Conservation (phyloP, 495 filamentous ascomycete species). For the Tuber melanosporum region DNA sequence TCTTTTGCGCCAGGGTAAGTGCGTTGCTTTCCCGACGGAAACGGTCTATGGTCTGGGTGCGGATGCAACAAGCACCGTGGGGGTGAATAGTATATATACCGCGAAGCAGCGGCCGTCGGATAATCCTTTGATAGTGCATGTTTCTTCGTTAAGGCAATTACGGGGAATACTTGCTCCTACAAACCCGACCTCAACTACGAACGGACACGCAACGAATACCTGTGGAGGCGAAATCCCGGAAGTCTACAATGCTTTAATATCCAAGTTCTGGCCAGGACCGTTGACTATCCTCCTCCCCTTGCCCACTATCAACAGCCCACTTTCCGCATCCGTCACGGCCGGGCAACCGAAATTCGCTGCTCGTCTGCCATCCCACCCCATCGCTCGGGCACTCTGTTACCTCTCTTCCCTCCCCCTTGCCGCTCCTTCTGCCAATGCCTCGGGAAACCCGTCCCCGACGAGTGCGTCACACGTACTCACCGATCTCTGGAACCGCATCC, state of each 20-base stretch:
- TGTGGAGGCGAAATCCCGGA: conserved; percentile 55
- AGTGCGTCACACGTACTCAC: conserved; percentile 79
- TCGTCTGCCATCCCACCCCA: conserved; percentile 74
- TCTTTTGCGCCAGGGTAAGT: conserved; percentile 25
- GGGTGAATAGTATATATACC: conserved; percentile 86
- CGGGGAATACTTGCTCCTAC: conserved; percentile 50
- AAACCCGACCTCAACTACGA: conserved; percentile 34
- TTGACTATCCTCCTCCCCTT: conserved; percentile 85
- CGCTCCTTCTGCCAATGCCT: conserved; percentile 92
- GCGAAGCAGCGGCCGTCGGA: conserved; percentile 87
- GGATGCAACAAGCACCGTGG: conserved; percentile 74
- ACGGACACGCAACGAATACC: conserved; percentile 13
- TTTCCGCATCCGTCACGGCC: conserved; percentile 84
- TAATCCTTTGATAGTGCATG: conserved; percentile 91
- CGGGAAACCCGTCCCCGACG: conserved; percentile 84
- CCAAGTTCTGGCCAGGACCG: conserved; percentile 87
- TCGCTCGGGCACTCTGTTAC: conserved; percentile 81
- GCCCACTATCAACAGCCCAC: conserved; percentile 53
- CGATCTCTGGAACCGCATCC: conserved; percentile 78
- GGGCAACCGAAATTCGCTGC: conserved; percentile 76
- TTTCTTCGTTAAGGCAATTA: conserved; percentile 76
- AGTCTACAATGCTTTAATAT: conserved; percentile 76
- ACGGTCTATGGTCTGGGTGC: conserved; percentile 96
- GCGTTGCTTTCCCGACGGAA: conserved; percentile 91
- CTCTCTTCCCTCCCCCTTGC: conserved; percentile 70